Conservation (phyloP, 345 rosid genomes). For the Psidium guajava region DNA sequence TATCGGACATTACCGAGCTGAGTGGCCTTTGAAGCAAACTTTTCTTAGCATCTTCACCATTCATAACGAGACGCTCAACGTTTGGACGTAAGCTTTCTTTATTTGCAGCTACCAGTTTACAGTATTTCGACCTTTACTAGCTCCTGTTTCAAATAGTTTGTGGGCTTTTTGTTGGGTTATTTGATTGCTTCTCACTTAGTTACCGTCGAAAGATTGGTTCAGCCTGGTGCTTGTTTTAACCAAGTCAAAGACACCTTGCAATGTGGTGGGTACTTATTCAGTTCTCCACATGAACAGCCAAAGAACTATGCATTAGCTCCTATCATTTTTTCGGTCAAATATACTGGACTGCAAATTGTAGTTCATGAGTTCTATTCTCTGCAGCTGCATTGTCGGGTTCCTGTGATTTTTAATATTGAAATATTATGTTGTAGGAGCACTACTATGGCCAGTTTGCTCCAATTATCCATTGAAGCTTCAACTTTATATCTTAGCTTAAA, state of each 20-base stretch:
- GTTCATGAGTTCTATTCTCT: not conserved
- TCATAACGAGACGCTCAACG: slow-evolving; percentile 90
- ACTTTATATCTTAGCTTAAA: not conserved
- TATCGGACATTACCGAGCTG: slow-evolving; percentile 73
- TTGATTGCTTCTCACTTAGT: not conserved
- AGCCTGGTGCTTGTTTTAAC: not conserved
- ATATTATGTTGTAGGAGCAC: not conserved
- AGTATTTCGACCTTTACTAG: not conserved
- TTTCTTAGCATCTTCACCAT: slow-evolving; percentile 73
- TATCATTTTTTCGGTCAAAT: not conserved
- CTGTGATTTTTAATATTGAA: not conserved
- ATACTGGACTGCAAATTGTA: not conserved
- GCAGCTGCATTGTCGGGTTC: not conserved
- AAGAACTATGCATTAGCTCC: not conserved
- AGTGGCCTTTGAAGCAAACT: slow-evolving; percentile 89
- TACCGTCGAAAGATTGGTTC: not conserved
- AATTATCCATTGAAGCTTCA: not conserved
- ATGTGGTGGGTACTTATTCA: not conserved
- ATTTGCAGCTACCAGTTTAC: not conserved
- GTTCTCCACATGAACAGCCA: not conserved
- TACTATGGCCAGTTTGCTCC: not conserved
- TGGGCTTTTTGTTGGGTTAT: not conserved
- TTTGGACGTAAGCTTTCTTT: slow-evolving; percentile 73
- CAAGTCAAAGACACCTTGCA: not conserved
- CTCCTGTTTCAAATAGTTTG: not conserved